Evolutionary conservation across 306 rosid genomes (phyloP).

Genomic region (Quercus engelmannii): DNA sequence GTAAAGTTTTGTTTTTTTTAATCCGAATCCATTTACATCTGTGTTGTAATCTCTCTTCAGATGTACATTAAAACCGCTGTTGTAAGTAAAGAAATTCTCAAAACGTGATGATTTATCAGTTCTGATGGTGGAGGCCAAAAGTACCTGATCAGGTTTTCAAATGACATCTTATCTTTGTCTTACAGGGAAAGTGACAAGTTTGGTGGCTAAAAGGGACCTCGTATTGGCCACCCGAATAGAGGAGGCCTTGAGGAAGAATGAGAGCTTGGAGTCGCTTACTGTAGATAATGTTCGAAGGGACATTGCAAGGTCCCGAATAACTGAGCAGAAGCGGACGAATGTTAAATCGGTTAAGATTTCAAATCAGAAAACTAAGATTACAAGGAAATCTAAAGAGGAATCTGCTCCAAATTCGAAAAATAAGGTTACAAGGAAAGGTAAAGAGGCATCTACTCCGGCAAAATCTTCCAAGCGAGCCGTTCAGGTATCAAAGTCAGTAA

Average conservation of each 20-base stretch:
- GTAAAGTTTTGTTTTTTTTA: neutral
- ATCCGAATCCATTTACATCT: neutral
- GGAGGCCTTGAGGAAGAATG: slow-evolving; percentile 87
- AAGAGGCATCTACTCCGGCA: slow-evolving; percentile 27
- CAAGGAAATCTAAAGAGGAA: slow-evolving; percentile 33
- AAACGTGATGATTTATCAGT: neutral
- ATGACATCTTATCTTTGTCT: neutral
- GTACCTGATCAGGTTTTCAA: neutral
- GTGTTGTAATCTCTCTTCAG: neutral
- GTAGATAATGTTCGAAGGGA: slow-evolving; percentile 64
- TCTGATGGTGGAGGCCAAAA: neutral
- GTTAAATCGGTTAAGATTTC: slow-evolving; percentile 40
- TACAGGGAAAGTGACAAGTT: slow-evolving; percentile 95
- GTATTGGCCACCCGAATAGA: slow-evolving; percentile 70
- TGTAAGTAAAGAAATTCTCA: neutral
- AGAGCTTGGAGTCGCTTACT: slow-evolving; percentile 82
- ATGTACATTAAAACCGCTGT: neutral
- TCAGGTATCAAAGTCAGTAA: slow-evolving; percentile 28
- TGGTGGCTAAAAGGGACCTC: slow-evolving; percentile 66
- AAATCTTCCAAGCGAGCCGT: slow-evolving; percentile 38
- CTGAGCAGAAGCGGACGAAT: slow-evolving; percentile 50
- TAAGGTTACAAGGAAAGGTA: slow-evolving; percentile 28
- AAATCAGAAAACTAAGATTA: slow-evolving; percentile 27
- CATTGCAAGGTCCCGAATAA: slow-evolving; percentile 51
- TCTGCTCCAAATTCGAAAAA: slow-evolving; percentile 32